Evolutionary conservation across 2,329 filamentous ascomycete species (phyloP).

Genomic region (Calonectria crousiana): DNA sequence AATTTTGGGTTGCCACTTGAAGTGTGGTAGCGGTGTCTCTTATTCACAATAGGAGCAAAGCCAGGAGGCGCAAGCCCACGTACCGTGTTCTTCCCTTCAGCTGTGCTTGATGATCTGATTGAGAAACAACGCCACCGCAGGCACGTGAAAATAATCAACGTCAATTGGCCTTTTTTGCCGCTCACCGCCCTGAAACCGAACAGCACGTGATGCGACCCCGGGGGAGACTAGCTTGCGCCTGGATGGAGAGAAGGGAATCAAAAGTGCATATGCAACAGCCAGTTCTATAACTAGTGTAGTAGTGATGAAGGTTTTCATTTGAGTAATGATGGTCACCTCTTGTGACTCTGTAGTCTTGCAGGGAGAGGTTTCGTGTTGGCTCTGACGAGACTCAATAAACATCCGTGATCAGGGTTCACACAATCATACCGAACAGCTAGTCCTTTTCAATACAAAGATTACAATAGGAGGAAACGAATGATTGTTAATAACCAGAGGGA

Average conservation of each 20-base stretch:
- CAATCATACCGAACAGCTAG: too few species aligned
- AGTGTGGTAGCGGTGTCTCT: background rate
- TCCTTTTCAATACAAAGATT: too few species aligned
- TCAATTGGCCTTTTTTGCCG: too few species aligned
- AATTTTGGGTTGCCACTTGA: background rate
- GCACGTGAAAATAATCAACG: too few species aligned
- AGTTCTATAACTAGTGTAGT: background rate
- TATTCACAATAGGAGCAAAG: background rate
- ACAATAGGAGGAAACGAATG: too few species aligned
- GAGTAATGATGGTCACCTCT: background rate
- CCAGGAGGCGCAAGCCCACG: background rate
- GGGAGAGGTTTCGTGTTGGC: background rate
- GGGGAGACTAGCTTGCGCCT: too few species aligned
- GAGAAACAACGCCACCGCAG: too few species aligned
- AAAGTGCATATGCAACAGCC: background rate
- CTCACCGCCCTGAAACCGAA: too few species aligned
- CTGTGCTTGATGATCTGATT: background rate
- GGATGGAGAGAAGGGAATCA: background rate
- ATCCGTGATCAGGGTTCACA: too few species aligned
- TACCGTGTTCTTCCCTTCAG: background rate
- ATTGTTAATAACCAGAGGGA: too few species aligned
- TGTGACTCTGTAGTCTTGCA: background rate
- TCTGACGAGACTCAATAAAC: too few species aligned
- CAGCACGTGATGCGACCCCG: too few species aligned
- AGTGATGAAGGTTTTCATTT: background rate